Evolutionary conservation across 1,284 basidiomycete species (phyloP), one percentile per base, ranked within the genome.

Genomic region (Fomes fomentarius): DNA sequence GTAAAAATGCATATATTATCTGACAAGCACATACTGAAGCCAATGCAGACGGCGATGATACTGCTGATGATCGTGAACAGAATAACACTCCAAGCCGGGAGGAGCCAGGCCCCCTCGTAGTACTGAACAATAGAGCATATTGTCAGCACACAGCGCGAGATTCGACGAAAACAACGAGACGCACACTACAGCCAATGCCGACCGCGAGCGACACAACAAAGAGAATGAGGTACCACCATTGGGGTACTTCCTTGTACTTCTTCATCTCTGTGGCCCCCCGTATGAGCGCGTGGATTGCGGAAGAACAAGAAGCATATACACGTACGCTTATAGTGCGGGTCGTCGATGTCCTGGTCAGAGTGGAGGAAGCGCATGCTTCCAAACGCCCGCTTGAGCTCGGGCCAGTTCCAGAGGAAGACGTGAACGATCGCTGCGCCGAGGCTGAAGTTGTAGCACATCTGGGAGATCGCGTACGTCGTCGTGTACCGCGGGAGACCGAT

Each of bases 61-160:
- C 67, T 73, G 62, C 74, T 80, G 57, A 77, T 66, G 15, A 66
- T 59, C 1, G 80, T 80, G 64, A 83, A 82, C 41, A 79, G 63
- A 24, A 83, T 65, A 47, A 82, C 69, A 60, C 78, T 78, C 81
- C 81, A 83, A 52, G 75, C 78, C 5, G 81, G 81, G 57, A 82
- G 71, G 17, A 81, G 74, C n/a, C 77, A 74, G 4, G 69, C 64
- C 3, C 75, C 75, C 35, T 70, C 68, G 17, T 77, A 74, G 62
- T 81, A 81, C 71, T 72, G 24, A 10, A 19, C 7, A 17, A 22
- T 2, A 26, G 33, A n/a, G n/a, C n/a, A n/a, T n/a, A n/a, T n/a
- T n/a, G n/a, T 30, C 28, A 30, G 28, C 28, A 12, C 28, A 6
- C 28, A 30, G 28, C 12, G 6, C 12, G 7, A 28, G 12, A 21